Conservation (phyloP, 805 yeast species). For the Lipomyces yamanashiensis region DNA sequence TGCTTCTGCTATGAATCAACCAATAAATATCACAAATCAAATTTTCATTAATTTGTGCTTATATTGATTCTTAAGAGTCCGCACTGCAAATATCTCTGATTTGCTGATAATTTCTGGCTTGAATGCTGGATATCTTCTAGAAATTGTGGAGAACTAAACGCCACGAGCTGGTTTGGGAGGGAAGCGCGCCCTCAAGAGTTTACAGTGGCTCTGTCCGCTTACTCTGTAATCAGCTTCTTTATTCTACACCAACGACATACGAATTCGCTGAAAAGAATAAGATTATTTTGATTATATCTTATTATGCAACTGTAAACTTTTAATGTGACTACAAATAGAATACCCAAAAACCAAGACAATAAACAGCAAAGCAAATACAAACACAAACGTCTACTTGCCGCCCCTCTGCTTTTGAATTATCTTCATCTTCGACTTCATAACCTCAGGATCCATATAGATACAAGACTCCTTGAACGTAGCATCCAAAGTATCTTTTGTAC, state of each 20-base stretch:
- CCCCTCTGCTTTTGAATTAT: slow-evolving; percentile 28
- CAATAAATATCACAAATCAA: no score
- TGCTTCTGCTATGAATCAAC: no score
- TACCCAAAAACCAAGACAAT: background rate
- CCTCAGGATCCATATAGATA: slow-evolving; percentile 86
- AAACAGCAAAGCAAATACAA: background rate
- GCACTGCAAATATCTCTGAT: no score
- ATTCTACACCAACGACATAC: no score
- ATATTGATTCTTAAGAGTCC: no score
- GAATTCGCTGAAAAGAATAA: no score
- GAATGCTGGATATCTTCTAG: slow-evolving; percentile 3
- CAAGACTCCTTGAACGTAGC: slow-evolving; percentile 81
- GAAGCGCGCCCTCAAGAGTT: background rate
- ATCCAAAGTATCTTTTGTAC: slow-evolving; percentile 79
- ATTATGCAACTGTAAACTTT: background rate
- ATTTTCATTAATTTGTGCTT: no score
- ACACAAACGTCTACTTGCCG: slow-evolving; percentile 11
- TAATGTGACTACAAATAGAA: background rate
- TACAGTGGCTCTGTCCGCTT: no score
- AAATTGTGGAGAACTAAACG: background rate
- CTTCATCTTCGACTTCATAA: slow-evolving; percentile 27
- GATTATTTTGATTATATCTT: no score
- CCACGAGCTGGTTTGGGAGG: slow-evolving; percentile 1
- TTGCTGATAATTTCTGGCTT: background rate
- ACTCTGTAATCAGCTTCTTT: no score